These are phyloP conservation scores for Trametes elegans DNA, from an alignment of 768 basidiomycete genomes.

Conservation along the genomic window DNA sequence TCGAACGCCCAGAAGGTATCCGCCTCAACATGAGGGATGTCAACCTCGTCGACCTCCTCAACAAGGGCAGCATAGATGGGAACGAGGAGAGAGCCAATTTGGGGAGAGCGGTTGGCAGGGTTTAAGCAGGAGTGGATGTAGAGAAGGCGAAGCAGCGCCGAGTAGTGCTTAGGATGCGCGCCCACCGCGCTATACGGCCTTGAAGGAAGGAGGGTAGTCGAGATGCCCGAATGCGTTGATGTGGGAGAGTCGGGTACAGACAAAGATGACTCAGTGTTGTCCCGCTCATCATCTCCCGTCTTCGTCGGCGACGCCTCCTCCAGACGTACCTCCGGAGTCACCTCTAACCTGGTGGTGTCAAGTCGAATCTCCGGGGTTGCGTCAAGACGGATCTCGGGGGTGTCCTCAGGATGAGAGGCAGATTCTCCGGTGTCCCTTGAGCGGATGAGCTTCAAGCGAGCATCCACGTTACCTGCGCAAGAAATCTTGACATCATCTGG, in stretches of 20 bases:
- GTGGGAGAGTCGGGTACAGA: constrained; percentile 35
- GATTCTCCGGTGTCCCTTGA: constrained; percentile 22
- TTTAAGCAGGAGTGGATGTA: constrained; percentile 72
- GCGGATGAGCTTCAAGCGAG: constrained; percentile 48
- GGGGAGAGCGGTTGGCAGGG: constrained; percentile 65
- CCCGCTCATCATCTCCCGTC: background rate
- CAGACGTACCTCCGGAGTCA: constrained; percentile 40
- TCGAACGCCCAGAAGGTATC: constrained; percentile 85
- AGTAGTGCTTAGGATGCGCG: constrained; percentile 57
- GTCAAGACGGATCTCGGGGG: constrained; percentile 41
- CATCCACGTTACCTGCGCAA: constrained; percentile 52
- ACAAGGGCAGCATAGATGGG: constrained; percentile 63
- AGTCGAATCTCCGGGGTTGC: constrained; percentile 20
- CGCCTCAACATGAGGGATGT: constrained; percentile 68
- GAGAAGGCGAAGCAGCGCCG: constrained; percentile 64
- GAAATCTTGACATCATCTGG: constrained; percentile 46
- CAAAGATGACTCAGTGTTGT: constrained; percentile 33
- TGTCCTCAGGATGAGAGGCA: constrained; percentile 17
- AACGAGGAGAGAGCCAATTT: constrained; percentile 67
- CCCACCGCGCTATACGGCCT: constrained; percentile 43
- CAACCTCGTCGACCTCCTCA: constrained; percentile 60
- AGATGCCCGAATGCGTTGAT: constrained; percentile 24
- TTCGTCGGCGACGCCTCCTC: constrained; percentile 30
- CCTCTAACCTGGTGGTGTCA: constrained; percentile 36
- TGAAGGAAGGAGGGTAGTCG: constrained; percentile 48